Percentiles rank a stretch among this genome's conserved stretches.
These are phyloP conservation scores for Begonia peltatifolia DNA, from an alignment of 306 rosid genomes.

Conservation along the genomic window DNA sequence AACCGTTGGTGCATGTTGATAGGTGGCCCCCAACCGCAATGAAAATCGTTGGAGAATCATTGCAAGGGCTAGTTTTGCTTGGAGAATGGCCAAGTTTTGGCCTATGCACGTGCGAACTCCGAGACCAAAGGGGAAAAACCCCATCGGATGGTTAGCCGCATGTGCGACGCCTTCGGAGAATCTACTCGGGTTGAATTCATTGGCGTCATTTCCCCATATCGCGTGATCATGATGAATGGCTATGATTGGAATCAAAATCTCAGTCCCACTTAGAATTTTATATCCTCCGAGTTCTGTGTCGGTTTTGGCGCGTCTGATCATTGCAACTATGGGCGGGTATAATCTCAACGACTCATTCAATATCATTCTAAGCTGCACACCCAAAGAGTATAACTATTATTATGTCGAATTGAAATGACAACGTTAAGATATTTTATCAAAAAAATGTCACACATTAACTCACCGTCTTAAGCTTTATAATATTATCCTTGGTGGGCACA, in stretches of 20 bases:
- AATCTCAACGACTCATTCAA: conserved; percentile 65
- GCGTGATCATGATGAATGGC: conserved; percentile 85
- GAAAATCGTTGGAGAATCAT: conserved; percentile 73
- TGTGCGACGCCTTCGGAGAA: conserved; percentile 64
- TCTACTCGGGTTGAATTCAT: conserved; percentile 84
- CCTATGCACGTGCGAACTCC: conserved; percentile 92
- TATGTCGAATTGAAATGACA: no score
- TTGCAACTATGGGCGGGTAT: conserved; percentile 79
- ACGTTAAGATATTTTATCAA: background rate
- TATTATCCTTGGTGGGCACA: conserved; percentile 65
- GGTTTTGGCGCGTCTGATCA: conserved; percentile 53
- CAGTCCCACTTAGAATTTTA: conserved; percentile 77
- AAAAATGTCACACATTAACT: conserved; percentile 1
- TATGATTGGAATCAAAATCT: conserved; percentile 66
- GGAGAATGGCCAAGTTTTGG: conserved; percentile 79
- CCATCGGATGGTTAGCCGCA: conserved; percentile 72
- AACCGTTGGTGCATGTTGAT: conserved; percentile 94
- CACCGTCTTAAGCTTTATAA: conserved; percentile 87
- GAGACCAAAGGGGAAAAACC: conserved; percentile 71
- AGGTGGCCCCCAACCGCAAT: conserved; percentile 67
- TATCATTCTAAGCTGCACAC: conserved; percentile 66
- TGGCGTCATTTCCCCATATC: conserved; percentile 71
- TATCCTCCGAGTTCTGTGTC: conserved; percentile 65
- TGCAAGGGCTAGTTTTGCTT: conserved; percentile 58
- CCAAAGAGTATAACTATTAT: background rate